These are phyloP conservation scores for Lipomyces oligophaga DNA, from an alignment of 805 yeast genomes.

Conservation along the genomic window DNA sequence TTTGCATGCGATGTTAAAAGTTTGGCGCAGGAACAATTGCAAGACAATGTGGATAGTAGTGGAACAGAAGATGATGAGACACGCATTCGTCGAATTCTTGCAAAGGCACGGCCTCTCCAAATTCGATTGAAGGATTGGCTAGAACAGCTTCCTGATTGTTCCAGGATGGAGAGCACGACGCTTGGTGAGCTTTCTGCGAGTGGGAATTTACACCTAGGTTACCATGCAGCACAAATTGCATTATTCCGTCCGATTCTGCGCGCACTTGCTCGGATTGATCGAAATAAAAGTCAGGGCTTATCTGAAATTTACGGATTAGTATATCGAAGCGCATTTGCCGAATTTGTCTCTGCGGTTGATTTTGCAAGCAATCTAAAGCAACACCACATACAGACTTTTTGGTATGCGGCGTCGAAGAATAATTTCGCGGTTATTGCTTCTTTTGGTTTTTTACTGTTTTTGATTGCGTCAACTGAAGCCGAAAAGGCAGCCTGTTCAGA, in stretches of 20 bases:
- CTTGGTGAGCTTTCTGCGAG: conserved; percentile 31
- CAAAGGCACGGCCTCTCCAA: conserved; percentile 29
- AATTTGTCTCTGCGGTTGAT: conserved; percentile 32
- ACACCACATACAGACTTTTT: conserved; percentile 33
- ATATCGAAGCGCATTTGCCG: conserved; percentile 30
- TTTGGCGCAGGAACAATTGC: conserved; percentile 2
- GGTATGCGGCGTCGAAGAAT: conserved; percentile 33
- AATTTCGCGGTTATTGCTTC: conserved; percentile 31
- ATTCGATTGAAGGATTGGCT: conserved; percentile 39
- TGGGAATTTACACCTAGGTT: conserved; percentile 32
- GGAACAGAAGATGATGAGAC: conserved; percentile 14
- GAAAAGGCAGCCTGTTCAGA: conserved; percentile 24
- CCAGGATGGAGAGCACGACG: conserved; percentile 30
- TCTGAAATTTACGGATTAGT: conserved; percentile 29
- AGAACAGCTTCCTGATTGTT: conserved; percentile 35
- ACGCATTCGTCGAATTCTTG: conserved; percentile 18
- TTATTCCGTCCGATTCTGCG: conserved; percentile 31
- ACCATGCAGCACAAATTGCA: conserved; percentile 33
- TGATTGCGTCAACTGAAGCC: conserved; percentile 25
- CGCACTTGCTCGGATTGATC: conserved; percentile 26
- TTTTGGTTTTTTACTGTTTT: conserved; percentile 30
- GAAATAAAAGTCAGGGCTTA: conserved; percentile 14
- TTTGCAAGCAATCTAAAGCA: conserved; percentile 29
- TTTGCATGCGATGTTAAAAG: conserved; percentile 12
- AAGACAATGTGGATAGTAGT: background rate